A percentile compares a stretch with the other conserved stretches of the same genome.
Evolutionary conservation across 2,329 filamentous ascomycete species (phyloP).

Genomic region (Lecanicillium sp.): DNA sequence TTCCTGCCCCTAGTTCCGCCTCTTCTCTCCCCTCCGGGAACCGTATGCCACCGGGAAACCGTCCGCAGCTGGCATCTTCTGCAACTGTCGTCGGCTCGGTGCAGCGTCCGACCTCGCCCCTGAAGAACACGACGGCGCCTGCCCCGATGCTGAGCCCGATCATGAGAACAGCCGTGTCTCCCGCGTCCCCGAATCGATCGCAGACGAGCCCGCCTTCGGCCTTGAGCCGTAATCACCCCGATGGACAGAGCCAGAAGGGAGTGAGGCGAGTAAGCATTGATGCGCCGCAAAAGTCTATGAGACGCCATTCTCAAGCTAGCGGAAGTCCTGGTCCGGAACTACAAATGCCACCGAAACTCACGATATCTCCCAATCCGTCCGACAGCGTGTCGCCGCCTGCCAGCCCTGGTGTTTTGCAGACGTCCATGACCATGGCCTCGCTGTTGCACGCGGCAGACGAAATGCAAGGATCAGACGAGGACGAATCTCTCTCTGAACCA

Average conservation of each 20-base stretch:
- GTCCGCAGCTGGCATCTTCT: slow-evolving; percentile 30
- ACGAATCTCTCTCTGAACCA: slow-evolving; percentile 29
- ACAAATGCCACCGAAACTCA: slow-evolving; percentile 28
- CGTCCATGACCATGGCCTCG: slow-evolving; percentile 46
- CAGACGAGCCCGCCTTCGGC: slow-evolving; percentile 33
- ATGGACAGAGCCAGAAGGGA: slow-evolving; percentile 19
- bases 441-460: slow-evolving; percentile 53
- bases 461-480: slow-evolving; percentile 29
- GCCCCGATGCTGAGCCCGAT: slow-evolving; percentile 19
- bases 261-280: slow-evolving; percentile 40
- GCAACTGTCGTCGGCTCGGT: slow-evolving; percentile 20
- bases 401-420: slow-evolving; percentile 26
- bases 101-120: slow-evolving; percentile 46
- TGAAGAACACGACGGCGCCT: slow-evolving; percentile 32
- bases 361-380: slow-evolving; percentile 29
- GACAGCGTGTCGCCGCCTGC: slow-evolving; percentile 33
- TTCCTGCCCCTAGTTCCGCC: slow-evolving; percentile 34
- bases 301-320: slow-evolving; percentile 35
- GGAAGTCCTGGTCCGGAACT: slow-evolving; percentile 34
- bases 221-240: slow-evolving; percentile 14
- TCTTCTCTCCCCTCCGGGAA: slow-evolving; percentile 43
- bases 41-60: slow-evolving; percentile 33
- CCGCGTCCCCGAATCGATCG: slow-evolving; percentile 23
- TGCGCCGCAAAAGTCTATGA: slow-evolving; percentile 28
- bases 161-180: slow-evolving; percentile 17